phyloP scores from a whole-genome alignment of 306 rosid genomes.

The Quercus dentata region DNA sequence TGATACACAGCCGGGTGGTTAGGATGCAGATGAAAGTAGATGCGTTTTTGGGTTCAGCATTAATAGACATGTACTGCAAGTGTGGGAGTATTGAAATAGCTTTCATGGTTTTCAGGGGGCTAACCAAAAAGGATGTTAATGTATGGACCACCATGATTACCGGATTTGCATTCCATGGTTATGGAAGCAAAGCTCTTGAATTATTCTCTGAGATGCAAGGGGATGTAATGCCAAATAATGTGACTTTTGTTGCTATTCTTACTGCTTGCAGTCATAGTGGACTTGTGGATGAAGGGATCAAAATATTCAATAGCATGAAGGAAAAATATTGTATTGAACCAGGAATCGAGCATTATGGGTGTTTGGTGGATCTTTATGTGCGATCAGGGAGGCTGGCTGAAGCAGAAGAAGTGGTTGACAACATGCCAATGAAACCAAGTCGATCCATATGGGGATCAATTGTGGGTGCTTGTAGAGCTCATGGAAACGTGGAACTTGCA shows the following conservation, averaged over 20 bases:
- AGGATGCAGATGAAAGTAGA: constrained; percentile 36
- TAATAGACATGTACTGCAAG: constrained; percentile 61
- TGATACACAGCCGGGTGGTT: constrained; percentile 41
- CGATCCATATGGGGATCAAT: constrained; percentile 50
- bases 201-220: constrained; percentile 44
- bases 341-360: constrained; percentile 49
- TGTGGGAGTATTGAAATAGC: constrained; percentile 48
- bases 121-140: constrained; percentile 36
- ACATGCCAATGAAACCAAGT: constrained; percentile 51
- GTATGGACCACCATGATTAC: constrained; percentile 54
- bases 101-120: constrained; percentile 34
- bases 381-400: constrained; percentile 39
- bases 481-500: constrained; percentile 37
- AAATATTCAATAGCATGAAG: constrained; percentile 39
- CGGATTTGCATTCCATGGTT: constrained; percentile 55
- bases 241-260: constrained; percentile 46
- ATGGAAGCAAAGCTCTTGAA: constrained; percentile 43
- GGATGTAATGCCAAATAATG: constrained; percentile 33
- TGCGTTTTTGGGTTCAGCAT: constrained; percentile 44
- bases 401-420: constrained; percentile 38
- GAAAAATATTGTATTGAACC: constrained; percentile 34
- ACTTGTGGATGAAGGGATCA: constrained; percentile 48
- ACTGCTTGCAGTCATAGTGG: constrained; percentile 58
- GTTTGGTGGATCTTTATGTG: constrained; percentile 53
- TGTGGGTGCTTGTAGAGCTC: constrained; percentile 53